Conservation (phyloP, 306 rosid genomes). For the Purshia tridentata region DNA sequence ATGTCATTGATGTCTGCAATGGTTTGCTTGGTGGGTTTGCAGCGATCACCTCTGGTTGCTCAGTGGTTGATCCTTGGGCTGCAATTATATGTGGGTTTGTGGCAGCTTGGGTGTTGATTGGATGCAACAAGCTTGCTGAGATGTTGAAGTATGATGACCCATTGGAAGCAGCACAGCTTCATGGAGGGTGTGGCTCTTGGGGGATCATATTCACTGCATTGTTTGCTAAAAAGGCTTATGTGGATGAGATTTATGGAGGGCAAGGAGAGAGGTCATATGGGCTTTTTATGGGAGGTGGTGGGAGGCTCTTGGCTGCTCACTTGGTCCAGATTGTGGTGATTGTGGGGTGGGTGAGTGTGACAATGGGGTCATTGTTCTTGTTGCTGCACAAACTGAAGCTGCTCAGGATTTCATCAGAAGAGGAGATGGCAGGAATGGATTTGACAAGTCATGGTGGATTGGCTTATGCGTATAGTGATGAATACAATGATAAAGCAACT, state of each 20-base stretch:
- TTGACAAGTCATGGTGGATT: slow-evolving; percentile 56
- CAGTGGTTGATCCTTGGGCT: slow-evolving; percentile 66
- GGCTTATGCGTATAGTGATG: slow-evolving; percentile 44
- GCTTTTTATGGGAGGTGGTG: slow-evolving; percentile 55
- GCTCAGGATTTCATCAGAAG: slow-evolving; percentile 43
- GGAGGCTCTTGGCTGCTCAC: slow-evolving; percentile 48
- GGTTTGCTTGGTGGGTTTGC: slow-evolving; percentile 67
- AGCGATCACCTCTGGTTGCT: slow-evolving; percentile 55
- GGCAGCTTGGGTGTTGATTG: slow-evolving; percentile 55
- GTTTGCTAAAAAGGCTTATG: slow-evolving; percentile 47
- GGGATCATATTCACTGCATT: slow-evolving; percentile 56
- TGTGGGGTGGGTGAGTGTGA: slow-evolving; percentile 44
- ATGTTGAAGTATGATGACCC: slow-evolving; percentile 52
- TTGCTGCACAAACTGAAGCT: slow-evolving; percentile 43
- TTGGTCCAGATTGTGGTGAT: slow-evolving; percentile 40
- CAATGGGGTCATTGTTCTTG: slow-evolving; percentile 52
- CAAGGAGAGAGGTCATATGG: slow-evolving; percentile 44
- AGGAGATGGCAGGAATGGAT: slow-evolving; percentile 61
- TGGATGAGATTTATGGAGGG: slow-evolving; percentile 46
- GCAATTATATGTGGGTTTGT: slow-evolving; percentile 62
- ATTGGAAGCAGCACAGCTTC: slow-evolving; percentile 60
- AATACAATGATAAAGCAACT: not conserved
- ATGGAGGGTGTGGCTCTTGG: slow-evolving; percentile 64
- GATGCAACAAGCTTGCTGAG: slow-evolving; percentile 50
- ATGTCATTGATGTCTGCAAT: slow-evolving; percentile 55